phyloP scores from a whole-genome alignment of 805 yeast species.

The Starmerella sp. region DNA sequence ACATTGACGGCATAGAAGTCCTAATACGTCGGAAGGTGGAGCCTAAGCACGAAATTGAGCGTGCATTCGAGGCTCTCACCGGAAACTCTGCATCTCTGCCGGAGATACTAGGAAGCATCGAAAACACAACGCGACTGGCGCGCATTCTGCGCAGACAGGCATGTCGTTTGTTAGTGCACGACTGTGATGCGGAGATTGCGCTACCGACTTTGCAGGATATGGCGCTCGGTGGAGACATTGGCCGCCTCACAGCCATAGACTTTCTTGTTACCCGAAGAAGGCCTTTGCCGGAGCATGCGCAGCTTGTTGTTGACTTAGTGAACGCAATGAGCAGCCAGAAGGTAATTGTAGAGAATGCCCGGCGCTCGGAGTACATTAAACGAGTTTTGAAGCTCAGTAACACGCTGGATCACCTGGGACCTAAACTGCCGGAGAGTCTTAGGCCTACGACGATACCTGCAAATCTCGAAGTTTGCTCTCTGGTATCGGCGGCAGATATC shows the following conservation, averaged over 20 bases:
- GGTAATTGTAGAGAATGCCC: background rate
- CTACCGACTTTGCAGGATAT: background rate
- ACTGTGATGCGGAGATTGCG: background rate
- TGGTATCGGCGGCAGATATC: background rate
- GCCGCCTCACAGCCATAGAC: conserved; percentile 7
- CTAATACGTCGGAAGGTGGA: background rate
- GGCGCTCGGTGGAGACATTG: background rate
- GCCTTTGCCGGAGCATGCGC: background rate
- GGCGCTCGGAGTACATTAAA: background rate
- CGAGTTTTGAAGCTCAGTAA: background rate
- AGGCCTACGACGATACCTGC: background rate
- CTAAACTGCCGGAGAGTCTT: background rate
- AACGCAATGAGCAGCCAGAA: background rate
- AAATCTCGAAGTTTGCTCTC: background rate
- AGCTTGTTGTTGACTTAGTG: background rate
- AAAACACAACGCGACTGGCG: background rate
- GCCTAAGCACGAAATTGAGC: background rate
- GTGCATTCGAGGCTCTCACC: background rate
- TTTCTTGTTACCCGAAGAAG: background rate
- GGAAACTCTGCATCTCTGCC: background rate
- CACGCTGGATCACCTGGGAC: background rate
- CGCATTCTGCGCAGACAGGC: background rate
- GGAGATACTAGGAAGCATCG: background rate
- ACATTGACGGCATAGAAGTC: conserved; percentile 2
- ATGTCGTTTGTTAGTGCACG: background rate